Percentiles rank a stretch among this genome's conserved stretches.
Evolutionary conservation across 805 yeast genomes (phyloP).

Genomic region (Komagataella pastoris): DNA sequence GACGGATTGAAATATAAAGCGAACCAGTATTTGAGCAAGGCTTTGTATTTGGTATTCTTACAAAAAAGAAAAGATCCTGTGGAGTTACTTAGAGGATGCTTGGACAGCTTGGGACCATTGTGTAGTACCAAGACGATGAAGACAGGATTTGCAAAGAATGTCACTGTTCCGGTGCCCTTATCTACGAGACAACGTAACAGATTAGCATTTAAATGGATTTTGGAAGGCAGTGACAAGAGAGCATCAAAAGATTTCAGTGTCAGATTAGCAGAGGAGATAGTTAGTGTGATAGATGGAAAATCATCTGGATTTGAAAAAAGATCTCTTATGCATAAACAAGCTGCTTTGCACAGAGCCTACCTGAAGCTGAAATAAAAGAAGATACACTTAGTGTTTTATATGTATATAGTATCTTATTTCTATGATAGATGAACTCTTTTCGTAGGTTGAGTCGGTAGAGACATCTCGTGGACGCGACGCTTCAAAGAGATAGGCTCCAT

Average conservation of each 20-base stretch:
- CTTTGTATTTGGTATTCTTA: constrained; percentile 67
- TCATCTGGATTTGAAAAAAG: constrained; percentile 78
- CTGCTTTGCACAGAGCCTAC: constrained; percentile 81
- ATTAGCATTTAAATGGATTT: constrained; percentile 82
- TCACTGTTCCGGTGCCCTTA: constrained; percentile 72
- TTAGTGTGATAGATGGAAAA: constrained; percentile 64
- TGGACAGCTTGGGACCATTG: constrained; percentile 78
- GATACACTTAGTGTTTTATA: not conserved
- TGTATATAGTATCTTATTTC: not conserved
- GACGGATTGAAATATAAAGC: constrained; percentile 83
- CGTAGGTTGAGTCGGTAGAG: not conserved
- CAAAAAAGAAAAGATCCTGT: constrained; percentile 73
- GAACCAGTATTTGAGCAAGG: constrained; percentile 55
- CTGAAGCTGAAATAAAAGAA: constrained; percentile 22
- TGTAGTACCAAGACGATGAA: constrained; percentile 64
- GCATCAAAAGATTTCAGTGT: constrained; percentile 74
- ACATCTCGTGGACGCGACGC: not conserved
- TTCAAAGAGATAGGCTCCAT: not conserved
- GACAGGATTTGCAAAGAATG: constrained; percentile 78
- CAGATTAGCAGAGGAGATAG: constrained; percentile 80
- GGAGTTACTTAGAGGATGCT: constrained; percentile 51
- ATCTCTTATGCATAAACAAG: constrained; percentile 70
- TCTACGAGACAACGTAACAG: constrained; percentile 73
- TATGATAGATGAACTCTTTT: not conserved
- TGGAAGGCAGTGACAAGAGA: constrained; percentile 73